Conservation (phyloP, 495 filamentous ascomycete species). For the Aspergillus egyptiacus region DNA sequence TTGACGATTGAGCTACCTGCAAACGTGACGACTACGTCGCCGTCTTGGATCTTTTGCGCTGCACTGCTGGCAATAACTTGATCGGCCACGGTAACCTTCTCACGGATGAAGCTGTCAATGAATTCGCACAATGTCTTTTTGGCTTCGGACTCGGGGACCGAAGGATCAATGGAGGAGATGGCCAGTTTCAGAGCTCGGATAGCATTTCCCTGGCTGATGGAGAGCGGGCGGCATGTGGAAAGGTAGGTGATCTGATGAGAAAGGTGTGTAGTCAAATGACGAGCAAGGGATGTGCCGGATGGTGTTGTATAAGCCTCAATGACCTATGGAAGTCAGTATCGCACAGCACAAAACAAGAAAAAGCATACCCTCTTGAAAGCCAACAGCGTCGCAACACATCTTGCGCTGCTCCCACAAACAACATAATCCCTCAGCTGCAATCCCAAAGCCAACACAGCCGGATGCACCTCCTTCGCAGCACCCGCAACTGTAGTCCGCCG, state of each 20-base stretch:
- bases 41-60: slow-evolving; percentile 64
- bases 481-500: slow-evolving; percentile 65
- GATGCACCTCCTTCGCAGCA: slow-evolving; percentile 84
- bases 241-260: slow-evolving; percentile 94
- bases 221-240: slow-evolving; percentile 84
- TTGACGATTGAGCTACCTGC: slow-evolving; percentile 84
- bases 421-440: slow-evolving; percentile 86
- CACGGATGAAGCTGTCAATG: slow-evolving; percentile 86
- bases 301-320: slow-evolving; percentile 91
- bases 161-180: slow-evolving; percentile 79
- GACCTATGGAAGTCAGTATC: slow-evolving; percentile 48
- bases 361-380: slow-evolving; percentile 77
- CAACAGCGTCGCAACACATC: slow-evolving; percentile 79
- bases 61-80: slow-evolving; percentile 74
- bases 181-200: slow-evolving; percentile 89
- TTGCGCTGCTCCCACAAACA: slow-evolving; percentile 82
- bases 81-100: slow-evolving; percentile 82
- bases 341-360: slow-evolving; percentile 2
- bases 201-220: slow-evolving; percentile 89
- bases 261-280: slow-evolving; percentile 88
- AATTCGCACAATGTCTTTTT: slow-evolving; percentile 68
- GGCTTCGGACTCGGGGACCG: slow-evolving; percentile 67
- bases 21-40: slow-evolving; percentile 81
- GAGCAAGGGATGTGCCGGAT: slow-evolving; percentile 69
- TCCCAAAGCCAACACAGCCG: slow-evolving; percentile 75